phyloP scores from a whole-genome alignment of 2,329 filamentous ascomycete species.

The Knoxdaviesia capensis region DNA sequence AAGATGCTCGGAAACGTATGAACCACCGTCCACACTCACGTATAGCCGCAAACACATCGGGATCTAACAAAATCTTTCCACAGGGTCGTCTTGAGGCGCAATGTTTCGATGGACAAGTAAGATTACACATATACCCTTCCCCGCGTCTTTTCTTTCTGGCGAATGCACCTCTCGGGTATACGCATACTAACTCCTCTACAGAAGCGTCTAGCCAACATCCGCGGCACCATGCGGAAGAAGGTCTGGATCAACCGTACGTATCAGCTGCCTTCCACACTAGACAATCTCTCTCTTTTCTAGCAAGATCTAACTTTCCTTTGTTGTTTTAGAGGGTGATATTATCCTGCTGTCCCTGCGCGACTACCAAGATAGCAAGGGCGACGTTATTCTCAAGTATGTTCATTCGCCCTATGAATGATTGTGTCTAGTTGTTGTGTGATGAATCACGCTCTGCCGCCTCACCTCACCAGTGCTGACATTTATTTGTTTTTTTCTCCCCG shows the following conservation, averaged over 20 bases:
- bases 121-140: too few relatives aligned
- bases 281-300: not conserved
- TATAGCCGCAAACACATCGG: not conserved
- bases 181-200: constrained; percentile 10
- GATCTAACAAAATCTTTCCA: constrained; percentile 1
- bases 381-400: constrained; percentile 66
- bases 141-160: too few relatives aligned
- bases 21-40: not conserved
- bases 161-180: too few relatives aligned
- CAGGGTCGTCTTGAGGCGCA: constrained; percentile 66
- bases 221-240: constrained; percentile 60
- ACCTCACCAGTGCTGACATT: too few relatives aligned
- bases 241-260: constrained; percentile 76
- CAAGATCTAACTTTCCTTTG: not conserved
- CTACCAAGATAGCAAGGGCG: constrained; percentile 89
- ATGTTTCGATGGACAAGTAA: constrained; percentile 66
- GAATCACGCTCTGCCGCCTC: too few relatives aligned
- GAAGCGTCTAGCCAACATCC: constrained; percentile 44
- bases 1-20: constrained; percentile 78
- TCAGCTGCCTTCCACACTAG: not conserved
- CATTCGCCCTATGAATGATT: too few relatives aligned
- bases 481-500: too few relatives aligned
- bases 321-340: not conserved
- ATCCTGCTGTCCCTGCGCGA: constrained; percentile 74
- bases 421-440: too few relatives aligned